These are phyloP conservation scores for Yarrowia galli DNA, from an alignment of 1,139 yeast genomes.

Conservation along the genomic window DNA sequence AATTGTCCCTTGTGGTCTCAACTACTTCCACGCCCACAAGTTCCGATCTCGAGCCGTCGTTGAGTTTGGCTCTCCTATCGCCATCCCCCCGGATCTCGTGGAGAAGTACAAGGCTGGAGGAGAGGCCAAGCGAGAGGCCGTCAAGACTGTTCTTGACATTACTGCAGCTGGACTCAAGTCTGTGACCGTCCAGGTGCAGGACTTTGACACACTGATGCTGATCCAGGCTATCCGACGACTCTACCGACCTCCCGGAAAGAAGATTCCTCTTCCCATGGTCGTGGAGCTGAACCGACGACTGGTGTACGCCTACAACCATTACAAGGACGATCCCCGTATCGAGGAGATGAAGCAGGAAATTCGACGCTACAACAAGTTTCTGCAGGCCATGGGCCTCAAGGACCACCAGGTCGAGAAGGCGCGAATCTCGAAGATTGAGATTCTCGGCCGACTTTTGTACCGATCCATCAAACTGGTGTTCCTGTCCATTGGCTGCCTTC, in stretches of 20 bases:
- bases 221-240: conserved; percentile 93
- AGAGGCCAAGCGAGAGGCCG: conserved; percentile 71
- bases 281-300: conserved; percentile 90
- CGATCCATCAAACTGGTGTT: conserved; percentile 63
- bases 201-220: conserved; percentile 89
- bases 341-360: conserved; percentile 66
- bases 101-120: conserved; percentile 63
- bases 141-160: conserved; percentile 69
- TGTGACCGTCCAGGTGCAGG: conserved; percentile 91
- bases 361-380: conserved; percentile 68
- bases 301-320: conserved; percentile 77
- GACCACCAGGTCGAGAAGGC: conserved; percentile 89
- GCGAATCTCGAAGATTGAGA: conserved; percentile 57
- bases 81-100: conserved; percentile 68
- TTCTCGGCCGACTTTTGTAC: conserved; percentile 59
- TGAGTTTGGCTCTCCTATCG: conserved; percentile 91
- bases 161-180: conserved; percentile 80
- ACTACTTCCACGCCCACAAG: conserved; percentile 94
- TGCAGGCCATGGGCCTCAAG: conserved; percentile 74
- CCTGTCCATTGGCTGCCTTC: conserved; percentile 70
- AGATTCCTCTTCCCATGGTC: conserved; percentile 79
- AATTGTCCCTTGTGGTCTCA: conserved; percentile 96
- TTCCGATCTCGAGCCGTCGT: conserved; percentile 94
- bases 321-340: conserved; percentile 74
- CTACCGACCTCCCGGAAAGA: conserved; percentile 76